A percentile compares a stretch with the other conserved stretches of the same genome.
These are phyloP conservation scores for Trebouxiophyceae sp. DNA, from an alignment of 163 green algal genomes.

Conservation along the genomic window DNA sequence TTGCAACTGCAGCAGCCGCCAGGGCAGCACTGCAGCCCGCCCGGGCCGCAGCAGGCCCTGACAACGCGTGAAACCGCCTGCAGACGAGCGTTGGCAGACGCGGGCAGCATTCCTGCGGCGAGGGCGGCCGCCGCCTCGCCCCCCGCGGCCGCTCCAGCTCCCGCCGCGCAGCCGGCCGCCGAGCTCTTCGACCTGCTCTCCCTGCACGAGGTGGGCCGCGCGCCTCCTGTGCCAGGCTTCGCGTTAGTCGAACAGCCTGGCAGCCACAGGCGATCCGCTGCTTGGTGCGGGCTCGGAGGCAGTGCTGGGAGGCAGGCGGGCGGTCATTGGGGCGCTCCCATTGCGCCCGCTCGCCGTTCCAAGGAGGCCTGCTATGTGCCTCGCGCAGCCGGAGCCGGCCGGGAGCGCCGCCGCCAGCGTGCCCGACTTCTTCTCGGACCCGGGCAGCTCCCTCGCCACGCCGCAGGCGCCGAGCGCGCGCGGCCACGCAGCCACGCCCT, in stretches of 20 bases:
- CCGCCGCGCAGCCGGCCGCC: not conserved
- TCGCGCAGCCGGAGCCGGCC: not conserved
- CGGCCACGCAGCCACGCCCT: not conserved
- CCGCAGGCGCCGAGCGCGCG: not conserved
- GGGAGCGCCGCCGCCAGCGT: not conserved
- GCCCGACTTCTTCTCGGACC: not conserved
- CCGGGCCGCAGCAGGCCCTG: not conserved
- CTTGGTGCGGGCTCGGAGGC: no score
- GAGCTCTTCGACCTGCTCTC: constrained; percentile 32
- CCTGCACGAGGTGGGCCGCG: constrained; percentile 21
- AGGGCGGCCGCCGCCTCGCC: not conserved
- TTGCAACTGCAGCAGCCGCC: not conserved
- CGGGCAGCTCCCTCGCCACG: not conserved
- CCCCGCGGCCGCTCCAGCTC: not conserved
- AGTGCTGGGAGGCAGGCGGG: no score
- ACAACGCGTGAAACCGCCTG: not conserved
- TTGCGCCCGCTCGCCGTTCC: no score
- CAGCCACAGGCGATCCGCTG: no score
- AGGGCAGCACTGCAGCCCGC: not conserved
- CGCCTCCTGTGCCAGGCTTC: no score
- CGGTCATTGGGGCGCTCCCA: no score
- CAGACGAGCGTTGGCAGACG: not conserved
- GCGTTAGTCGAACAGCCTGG: no score
- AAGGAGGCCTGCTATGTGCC: not conserved
- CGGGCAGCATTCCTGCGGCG: not conserved